Base-by-base conservation (phyloP, 331 rosid genomes). In the Malus hybrid region DNA sequence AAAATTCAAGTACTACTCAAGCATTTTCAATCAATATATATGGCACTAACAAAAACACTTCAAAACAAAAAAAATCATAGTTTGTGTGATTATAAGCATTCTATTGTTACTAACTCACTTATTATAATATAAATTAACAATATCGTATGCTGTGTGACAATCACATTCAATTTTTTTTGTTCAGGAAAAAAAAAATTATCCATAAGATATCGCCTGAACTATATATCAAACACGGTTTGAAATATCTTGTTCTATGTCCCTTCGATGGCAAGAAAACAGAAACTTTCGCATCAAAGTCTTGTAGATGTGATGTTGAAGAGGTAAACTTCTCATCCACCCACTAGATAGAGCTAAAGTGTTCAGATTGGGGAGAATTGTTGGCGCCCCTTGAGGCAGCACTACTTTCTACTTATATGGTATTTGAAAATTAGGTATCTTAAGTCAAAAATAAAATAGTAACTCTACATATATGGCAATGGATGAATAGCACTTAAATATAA, bases 211-310 rank as follows among this genome's bases (percentile, higher is more conserved):
- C 24, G 24, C 24, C 24, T 24, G 24, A 24, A 24, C 24, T 24
- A 24, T 24, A 24, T 24, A 24, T 24, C 24, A 24, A 8, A 19
- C 61, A 18, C 7, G 13, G 12, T 56, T 83, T 70, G 81, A 76
- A 65, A 62, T 32, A 69, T 39, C 27, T 78, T 74, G 72, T 50
- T 61, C 46, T 62, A 50, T 75, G 76, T 83, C 22, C 85, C 87
- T 84, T 82, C n/a, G 78, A 76, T 66, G 69, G 74, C 56, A 81
- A 81, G 82, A 79, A 83, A 80, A 69, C 33, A 71, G 34, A 71
- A 54, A 59, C 29, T 71, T 80, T 83, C 16, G 69, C 67, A 73
- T 72, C 68, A 68, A 50, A 71, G 73, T 80, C 73, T 66, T 32
- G 5, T 69, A 34, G 72, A 67, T 73, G 72, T 65, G 82, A 77